Evolutionary conservation across 2,329 filamentous ascomycete species (phyloP), one percentile per base, ranked within the genome.

Genomic region (Whalleya microplaca): DNA sequence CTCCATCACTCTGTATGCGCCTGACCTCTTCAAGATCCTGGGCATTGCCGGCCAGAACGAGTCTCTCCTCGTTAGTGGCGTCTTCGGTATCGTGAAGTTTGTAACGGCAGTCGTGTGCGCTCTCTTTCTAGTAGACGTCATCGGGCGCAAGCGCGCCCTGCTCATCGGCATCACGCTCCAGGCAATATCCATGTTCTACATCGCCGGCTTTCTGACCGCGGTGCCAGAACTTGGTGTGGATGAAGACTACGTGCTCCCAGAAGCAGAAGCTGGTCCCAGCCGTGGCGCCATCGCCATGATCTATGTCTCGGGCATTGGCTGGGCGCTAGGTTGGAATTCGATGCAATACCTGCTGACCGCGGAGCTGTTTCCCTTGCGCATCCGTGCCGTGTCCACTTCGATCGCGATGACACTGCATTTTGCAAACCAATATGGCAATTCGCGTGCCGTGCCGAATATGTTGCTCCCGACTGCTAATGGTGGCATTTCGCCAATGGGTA

Each of bases 341-440:
- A 89, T 91, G 79, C 89, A 92, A 73, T 93, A 92, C 69, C 80
- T 93, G 3, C 82, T 93, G 53, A 91, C 89, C 14, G 87, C 88
- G 1, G 90, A 93, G 69, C 80, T 93, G 58, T 93, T 91, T 76
- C 89, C 90, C 0, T 80, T 92, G 9, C 83, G 89, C 2, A 85
- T 93, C 48, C 84, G 90, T 53, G 88, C 89, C 3, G 74, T 92
- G 9, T 84, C 86, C 19, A 89, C 87, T 0, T 89, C 85, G 0
- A 80, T 89, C 68, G 85, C 87, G 45, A 92, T 92, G 90, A 89
- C 85, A 0, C 81, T 92, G 56, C 89, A 93, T 72, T 92, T 92
- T 68, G 86, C 83, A 57, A 91, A 91, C 72, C 88, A 92, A 72
- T 92, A 91, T 69, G 90, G 89, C 21, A 92, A 90, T 75, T 82